Evolutionary conservation across 495 filamentous ascomycete genomes (phyloP).

Genomic region (Articulospora tetracladia): DNA sequence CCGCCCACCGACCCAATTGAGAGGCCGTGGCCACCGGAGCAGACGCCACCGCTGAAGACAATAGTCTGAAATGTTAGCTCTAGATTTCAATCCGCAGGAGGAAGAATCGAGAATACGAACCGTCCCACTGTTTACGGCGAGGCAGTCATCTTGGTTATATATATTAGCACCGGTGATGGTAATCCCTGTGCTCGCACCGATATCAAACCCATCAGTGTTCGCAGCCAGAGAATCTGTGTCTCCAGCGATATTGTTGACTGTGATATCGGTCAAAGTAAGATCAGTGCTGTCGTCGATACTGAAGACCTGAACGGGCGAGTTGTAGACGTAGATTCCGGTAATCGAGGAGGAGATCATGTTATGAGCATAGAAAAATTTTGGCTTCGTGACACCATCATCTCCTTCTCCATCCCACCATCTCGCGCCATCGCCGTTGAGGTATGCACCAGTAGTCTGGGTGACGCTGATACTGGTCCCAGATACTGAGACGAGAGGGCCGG

Average conservation of each 20-base stretch:
- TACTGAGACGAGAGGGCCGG: constrained; percentile 43
- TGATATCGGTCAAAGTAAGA: neutral
- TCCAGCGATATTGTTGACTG: neutral
- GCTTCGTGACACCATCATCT: constrained; percentile 46
- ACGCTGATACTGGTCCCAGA: constrained; percentile 43
- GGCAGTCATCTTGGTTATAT: constrained; percentile 61
- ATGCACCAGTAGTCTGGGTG: constrained; percentile 35
- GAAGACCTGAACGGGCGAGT: constrained; percentile 1
- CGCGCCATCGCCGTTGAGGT: constrained; percentile 40
- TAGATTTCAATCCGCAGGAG: too few relatives aligned
- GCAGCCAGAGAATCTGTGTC: neutral
- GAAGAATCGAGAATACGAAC: neutral
- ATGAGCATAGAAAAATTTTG: constrained; percentile 51
- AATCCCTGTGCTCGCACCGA: neutral
- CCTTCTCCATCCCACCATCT: constrained; percentile 51
- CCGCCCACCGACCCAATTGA: constrained; percentile 29
- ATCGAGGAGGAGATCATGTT: constrained; percentile 20
- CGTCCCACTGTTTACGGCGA: constrained; percentile 56
- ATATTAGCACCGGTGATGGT: constrained; percentile 49
- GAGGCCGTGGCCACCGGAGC: constrained; percentile 61
- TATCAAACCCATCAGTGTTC: constrained; percentile 4
- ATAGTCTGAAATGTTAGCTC: constrained; percentile 34
- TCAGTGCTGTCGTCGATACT: neutral
- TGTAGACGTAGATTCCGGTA: neutral
- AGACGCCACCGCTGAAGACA: constrained; percentile 42